A percentile compares a stretch with the other conserved stretches of the same genome.
Evolutionary conservation across 768 basidiomycete species (phyloP).

Genomic region (Calocera cornea): DNA sequence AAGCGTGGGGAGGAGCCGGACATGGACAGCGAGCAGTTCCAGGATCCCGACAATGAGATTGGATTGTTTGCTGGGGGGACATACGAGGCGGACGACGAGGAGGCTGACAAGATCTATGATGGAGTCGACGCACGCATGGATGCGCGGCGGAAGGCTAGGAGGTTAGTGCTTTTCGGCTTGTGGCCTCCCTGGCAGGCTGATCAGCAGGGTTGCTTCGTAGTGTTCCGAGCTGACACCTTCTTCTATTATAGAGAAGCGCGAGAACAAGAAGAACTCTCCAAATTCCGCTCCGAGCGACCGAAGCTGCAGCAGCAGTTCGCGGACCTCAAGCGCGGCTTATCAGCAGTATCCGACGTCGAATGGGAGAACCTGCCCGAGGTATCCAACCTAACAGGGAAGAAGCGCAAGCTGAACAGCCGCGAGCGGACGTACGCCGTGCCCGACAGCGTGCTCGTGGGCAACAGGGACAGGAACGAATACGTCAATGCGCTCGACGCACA

Average conservation of each 20-base stretch:
- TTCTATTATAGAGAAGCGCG: conserved; percentile 46
- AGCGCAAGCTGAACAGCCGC: conserved; percentile 56
- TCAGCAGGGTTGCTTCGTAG: not conserved
- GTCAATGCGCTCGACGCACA: conserved; percentile 61
- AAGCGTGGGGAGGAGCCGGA: conserved; percentile 78
- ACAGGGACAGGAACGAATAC: conserved; percentile 57
- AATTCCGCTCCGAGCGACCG: conserved; percentile 73
- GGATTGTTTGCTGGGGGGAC: conserved; percentile 92
- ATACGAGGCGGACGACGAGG: conserved; percentile 95
- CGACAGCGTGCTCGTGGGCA: conserved; percentile 83
- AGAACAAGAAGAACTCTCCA: conserved; percentile 58
- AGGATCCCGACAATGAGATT: conserved; percentile 95
- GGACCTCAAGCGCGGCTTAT: conserved; percentile 82
- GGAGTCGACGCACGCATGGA: conserved; percentile 87
- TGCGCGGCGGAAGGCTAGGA: conserved; percentile 57
- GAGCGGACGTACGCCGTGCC: conserved; percentile 82
- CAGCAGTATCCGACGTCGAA: conserved; percentile 75
- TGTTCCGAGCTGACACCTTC: not conserved
- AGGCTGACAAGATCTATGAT: conserved; percentile 92
- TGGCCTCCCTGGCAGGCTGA: not conserved
- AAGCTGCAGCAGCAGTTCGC: conserved; percentile 94
- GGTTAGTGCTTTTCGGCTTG: conserved; percentile 38
- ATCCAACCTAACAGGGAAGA: conserved; percentile 85
- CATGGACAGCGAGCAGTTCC: conserved; percentile 78
- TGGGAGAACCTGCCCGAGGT: conserved; percentile 96